Base-by-base conservation (phyloP, 257 asterid species). In the Linaria vulgaris region DNA sequence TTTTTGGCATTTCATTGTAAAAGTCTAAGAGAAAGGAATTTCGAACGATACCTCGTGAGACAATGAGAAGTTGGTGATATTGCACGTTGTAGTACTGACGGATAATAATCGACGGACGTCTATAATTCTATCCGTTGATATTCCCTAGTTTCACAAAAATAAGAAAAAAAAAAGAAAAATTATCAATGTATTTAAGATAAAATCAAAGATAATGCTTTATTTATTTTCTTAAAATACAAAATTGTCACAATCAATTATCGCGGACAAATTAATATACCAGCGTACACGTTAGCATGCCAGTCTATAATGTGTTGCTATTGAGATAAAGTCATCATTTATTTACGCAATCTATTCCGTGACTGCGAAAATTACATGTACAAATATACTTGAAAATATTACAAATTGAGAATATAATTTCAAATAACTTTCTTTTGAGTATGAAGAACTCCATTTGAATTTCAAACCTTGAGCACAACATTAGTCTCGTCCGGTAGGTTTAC, bases 401-500 rank as follows among this genome's bases (percentile, higher is more conserved):
- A n/a, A n/a, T n/a, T n/a, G n/a, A n/a, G 1, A 3, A 3, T 34
- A 34, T 34, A 34, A 34, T 34, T 34, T 6, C 41, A 34, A 34
- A 34, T 34, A 34, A 8, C 10, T 34, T 34, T 34, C 41, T 34
- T 34, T 34, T 34, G 41, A 34, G 41, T 34, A 34, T 8, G 9
- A 34, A 34, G 9, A 34, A 34, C 10, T 34, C 9, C 41, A 34
- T 34, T 34, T 34, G 9, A 34, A 27, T 4, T 34, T 34, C 88
- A 70, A 76, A 88, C 98, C 97, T 92, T 92, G 61, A 92, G 74
- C 65, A 88, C 62, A 66, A 87, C 87, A 61, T 74, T 82, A 71
- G 89, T 85, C 58, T 92, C 98, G 51, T 92, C 97, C 1, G 91
- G 84, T 37, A 89, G 96, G 78, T 83, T 78, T 52, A 92, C 83